These are phyloP conservation scores for Penicillium sp. DNA, from an alignment of 2,329 filamentous ascomycete species.

Conservation along the genomic window DNA sequence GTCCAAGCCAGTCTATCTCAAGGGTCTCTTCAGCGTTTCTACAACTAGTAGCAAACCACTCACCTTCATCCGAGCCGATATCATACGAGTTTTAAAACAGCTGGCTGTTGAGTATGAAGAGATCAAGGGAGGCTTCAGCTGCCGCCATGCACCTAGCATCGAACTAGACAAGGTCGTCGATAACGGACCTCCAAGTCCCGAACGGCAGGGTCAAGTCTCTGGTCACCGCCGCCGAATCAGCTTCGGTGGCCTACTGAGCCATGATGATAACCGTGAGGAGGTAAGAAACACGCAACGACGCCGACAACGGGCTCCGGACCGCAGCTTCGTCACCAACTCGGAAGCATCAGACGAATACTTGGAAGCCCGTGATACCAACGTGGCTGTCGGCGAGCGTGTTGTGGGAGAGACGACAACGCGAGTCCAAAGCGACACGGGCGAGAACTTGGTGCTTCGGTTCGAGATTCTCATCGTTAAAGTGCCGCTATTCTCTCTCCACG, in stretches of 20 bases:
- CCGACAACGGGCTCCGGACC: conserved; percentile 59
- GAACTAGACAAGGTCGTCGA: conserved; percentile 77
- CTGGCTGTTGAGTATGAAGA: conserved; percentile 90
- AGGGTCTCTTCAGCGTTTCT: conserved; percentile 95
- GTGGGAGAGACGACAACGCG: conserved; percentile 90
- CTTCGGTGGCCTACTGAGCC: conserved; percentile 72
- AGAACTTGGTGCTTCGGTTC: conserved; percentile 83
- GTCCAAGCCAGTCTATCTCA: conserved; percentile 87
- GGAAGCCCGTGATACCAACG: conserved; percentile 48
- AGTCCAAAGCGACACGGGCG: conserved; percentile 86
- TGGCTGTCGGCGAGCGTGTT: conserved; percentile 60
- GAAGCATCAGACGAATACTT: conserved; percentile 81
- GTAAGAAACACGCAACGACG: conserved; percentile 54
- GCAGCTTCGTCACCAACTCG: conserved; percentile 81
- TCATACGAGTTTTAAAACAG: conserved; percentile 85
- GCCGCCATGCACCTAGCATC: conserved; percentile 86
- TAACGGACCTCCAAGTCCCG: conserved; percentile 61
- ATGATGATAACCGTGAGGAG: conserved; percentile 71
- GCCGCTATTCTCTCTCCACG: conserved; percentile 86
- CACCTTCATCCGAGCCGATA: conserved; percentile 81
- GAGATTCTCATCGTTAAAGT: conserved; percentile 99
- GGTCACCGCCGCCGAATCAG: conserved; percentile 80
- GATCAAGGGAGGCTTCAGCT: conserved; percentile 92
- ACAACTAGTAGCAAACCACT: conserved; percentile 94
- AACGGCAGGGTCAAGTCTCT: conserved; percentile 51